Conservation (phyloP, 305 asterid genomes). For the Fraxinus angustifolia region DNA sequence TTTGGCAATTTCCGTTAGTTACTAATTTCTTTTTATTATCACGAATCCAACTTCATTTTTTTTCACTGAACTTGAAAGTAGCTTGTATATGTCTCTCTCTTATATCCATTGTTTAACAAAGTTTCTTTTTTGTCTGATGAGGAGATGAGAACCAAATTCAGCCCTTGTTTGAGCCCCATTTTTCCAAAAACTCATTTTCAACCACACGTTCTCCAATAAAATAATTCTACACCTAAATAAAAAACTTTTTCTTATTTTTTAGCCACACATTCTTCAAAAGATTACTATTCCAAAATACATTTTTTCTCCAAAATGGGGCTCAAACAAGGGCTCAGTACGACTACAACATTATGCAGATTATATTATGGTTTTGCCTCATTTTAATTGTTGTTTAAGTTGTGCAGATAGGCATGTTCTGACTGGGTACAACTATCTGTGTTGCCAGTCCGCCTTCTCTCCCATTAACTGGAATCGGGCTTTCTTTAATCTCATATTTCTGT, state of each 20-base stretch:
- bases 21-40: background rate
- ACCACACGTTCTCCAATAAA: background rate
- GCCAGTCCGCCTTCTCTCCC: constrained; percentile 27
- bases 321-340: background rate
- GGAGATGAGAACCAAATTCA: background rate
- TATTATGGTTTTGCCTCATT: constrained; percentile 11
- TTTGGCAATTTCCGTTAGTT: background rate
- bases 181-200: background rate
- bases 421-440: constrained; percentile 21
- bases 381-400: constrained; percentile 33
- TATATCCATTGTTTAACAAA: background rate
- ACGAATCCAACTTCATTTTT: background rate
- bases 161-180: background rate
- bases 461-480: constrained; percentile 29
- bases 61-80: background rate
- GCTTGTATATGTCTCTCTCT: background rate
- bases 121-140: background rate
- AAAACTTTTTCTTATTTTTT: too few species aligned
- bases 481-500: constrained; percentile 24
- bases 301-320: background rate
- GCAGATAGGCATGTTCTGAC: constrained; percentile 40
- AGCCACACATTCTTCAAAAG: background rate
- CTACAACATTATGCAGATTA: background rate
- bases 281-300: background rate
- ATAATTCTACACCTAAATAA: background rate